phyloP scores from a whole-genome alignment of 192 early-diverging fungal species.

The Spizellomyces sp. region DNA sequence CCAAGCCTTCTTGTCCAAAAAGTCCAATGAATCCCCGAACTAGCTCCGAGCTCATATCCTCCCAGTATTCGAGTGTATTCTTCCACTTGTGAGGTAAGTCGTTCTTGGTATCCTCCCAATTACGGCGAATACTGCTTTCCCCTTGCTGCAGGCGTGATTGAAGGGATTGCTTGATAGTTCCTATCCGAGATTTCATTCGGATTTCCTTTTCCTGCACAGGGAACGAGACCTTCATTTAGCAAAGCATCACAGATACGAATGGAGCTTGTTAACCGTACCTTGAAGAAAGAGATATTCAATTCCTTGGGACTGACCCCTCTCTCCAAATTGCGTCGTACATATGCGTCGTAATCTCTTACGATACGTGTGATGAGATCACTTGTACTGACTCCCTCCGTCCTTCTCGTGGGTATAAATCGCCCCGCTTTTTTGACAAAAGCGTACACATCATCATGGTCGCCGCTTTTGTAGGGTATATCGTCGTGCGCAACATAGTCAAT shows the following conservation, averaged over 20 bases:
- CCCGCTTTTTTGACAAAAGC: constrained; percentile 91
- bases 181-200: constrained; percentile 27
- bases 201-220: constrained; percentile 27
- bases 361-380: constrained; percentile 92
- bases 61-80: constrained; percentile 28
- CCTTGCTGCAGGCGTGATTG: constrained; percentile 20
- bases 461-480: constrained; percentile 87
- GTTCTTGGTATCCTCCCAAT: constrained; percentile 29
- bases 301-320: constrained; percentile 33
- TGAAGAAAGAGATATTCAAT: constrained; percentile 33
- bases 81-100: constrained; percentile 14
- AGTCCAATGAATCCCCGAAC: constrained; percentile 23
- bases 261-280: constrained; percentile 17
- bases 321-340: constrained; percentile 37
- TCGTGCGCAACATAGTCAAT: constrained; percentile 93
- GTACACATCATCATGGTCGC: constrained; percentile 89
- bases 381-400: constrained; percentile 89
- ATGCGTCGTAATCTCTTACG: constrained; percentile 35
- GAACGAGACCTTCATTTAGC: background rate
- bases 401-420: constrained; percentile 84
- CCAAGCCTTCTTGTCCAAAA: constrained; percentile 31
- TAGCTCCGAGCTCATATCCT: constrained; percentile 27
- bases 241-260: background rate
- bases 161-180: constrained; percentile 23
- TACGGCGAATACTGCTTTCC: constrained; percentile 18